Evolutionary conservation across 2,329 filamentous ascomycete species (phyloP), one percentile per base, ranked within the genome.

Genomic region (Fusarium xylarioides): DNA sequence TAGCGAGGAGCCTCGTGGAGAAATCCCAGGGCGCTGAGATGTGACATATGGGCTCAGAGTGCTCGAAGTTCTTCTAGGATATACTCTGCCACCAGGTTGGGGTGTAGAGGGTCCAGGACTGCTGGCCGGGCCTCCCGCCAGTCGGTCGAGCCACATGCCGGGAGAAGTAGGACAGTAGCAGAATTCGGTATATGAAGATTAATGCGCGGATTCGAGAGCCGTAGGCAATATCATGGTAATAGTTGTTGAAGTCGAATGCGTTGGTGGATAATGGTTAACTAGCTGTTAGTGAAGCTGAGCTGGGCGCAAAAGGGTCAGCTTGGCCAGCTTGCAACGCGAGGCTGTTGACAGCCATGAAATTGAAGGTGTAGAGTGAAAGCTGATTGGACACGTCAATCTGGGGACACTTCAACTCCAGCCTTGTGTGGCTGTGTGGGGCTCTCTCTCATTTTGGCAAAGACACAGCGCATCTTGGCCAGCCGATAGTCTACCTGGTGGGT

Each of bases 91-190:
- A 67, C 87, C 86, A 68, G 90, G 84, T 79, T 90, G 86, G 68
- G 90, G 89, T 66, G 90, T 90, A 71, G 89, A 87, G 63, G 89
- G 86, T 73, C 83, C 84, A 69, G 82, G 90, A 85, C 81, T 89
- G 72, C 74, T 90, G 64, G 91, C 88, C 82, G 92, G 91, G 77
- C 88, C 76, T 69, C 80, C 91, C 73, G 92, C 91, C 74, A 97
- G 90, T 81, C 95, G 92, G 85, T 97, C 95, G 80, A 97, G 90
- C 95, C 95, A 97, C 94, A 97, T 97, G 77, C 77, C 83, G 78
- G 68, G 64, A 63, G 68, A 69, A 47, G 70, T 54, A 61, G 46
- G 63, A 59, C 53, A 65, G 57, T 34, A 44, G 59, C 34, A 54
- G 42, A 46, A 67, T 54, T 37, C 42, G 46, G 32, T 23, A 53